Evolutionary conservation across 1,139 yeast genomes (phyloP).

Genomic region (Yamadazyma atmosphaerica): DNA sequence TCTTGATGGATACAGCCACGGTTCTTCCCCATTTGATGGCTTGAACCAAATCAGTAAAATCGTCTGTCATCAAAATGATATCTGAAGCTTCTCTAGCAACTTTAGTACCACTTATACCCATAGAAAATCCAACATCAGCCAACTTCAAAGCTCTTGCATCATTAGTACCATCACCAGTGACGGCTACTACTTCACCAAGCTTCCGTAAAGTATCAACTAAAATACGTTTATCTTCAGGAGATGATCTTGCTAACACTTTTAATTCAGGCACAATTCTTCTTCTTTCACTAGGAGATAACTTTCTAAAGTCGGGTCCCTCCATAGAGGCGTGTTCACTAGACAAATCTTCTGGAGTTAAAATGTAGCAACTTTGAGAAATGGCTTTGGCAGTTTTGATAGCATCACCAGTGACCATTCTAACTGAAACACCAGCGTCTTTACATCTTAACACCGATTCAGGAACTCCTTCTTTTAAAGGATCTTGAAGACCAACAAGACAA

Average conservation of each 20-base stretch:
- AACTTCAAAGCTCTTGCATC: slow-evolving; percentile 93
- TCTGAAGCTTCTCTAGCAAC: slow-evolving; percentile 97
- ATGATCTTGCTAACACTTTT: slow-evolving; percentile 87
- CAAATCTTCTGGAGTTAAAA: slow-evolving; percentile 55
- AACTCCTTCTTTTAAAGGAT: slow-evolving; percentile 92
- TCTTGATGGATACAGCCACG: slow-evolving; percentile 90
- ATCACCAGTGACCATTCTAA: slow-evolving; percentile 98
- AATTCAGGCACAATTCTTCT: slow-evolving; percentile 63
- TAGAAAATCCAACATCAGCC: slow-evolving; percentile 91
- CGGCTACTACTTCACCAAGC: slow-evolving; percentile 93
- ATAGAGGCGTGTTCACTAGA: slow-evolving; percentile 63
- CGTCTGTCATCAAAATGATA: slow-evolving; percentile 91
- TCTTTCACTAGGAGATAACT: slow-evolving; percentile 60
- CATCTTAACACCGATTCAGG: slow-evolving; percentile 83
- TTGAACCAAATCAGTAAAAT: slow-evolving; percentile 90
- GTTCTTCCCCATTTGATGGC: slow-evolving; percentile 99
- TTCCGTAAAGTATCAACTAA: slow-evolving; percentile 80
- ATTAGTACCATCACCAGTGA: slow-evolving; percentile 97
- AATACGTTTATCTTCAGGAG: slow-evolving; percentile 91
- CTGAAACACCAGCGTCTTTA: slow-evolving; percentile 87
- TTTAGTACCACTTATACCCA: slow-evolving; percentile 94
- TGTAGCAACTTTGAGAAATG: slow-evolving; percentile 84
- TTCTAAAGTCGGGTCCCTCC: slow-evolving; percentile 92
- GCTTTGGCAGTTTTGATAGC: slow-evolving; percentile 88
- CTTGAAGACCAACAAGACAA: slow-evolving; percentile 87